phyloP scores from a whole-genome alignment of 495 filamentous ascomycete species.

The Xylaria flabelliformis region DNA sequence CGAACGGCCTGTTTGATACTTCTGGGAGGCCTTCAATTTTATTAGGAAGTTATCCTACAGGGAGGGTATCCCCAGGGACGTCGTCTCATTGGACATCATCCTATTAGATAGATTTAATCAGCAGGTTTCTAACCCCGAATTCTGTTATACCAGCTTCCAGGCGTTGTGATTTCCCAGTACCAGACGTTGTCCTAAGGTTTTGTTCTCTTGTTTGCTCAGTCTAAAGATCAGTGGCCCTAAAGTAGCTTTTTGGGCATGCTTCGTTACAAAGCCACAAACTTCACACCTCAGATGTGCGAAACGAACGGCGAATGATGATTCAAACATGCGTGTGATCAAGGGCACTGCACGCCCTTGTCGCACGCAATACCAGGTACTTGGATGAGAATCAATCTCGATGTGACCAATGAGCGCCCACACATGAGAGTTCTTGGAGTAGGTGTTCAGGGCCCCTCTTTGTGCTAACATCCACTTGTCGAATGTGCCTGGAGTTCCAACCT shows the following conservation, averaged over 20 bases:
- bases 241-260: background rate
- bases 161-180: background rate
- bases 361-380: background rate
- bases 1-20: background rate
- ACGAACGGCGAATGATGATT: background rate
- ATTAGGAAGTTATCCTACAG: too few species aligned
- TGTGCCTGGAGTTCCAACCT: too few species aligned
- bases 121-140: too few species aligned
- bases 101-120: too few species aligned
- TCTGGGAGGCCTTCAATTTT: background rate
- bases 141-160: background rate
- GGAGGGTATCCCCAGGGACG: too few species aligned
- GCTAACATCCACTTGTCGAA: background rate
- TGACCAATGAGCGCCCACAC: background rate
- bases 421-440: slow-evolving; percentile 11
- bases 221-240: background rate
- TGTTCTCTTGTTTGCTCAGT: background rate
- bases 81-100: too few species aligned
- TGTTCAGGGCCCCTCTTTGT: slow-evolving; percentile 14
- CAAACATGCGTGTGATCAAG: background rate
- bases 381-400: background rate
- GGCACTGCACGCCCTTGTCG: background rate
- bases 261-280: background rate
- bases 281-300: background rate
- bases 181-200: background rate